Conservation (phyloP, 768 basidiomycete genomes). For the Omphalotus guepiniiformis region DNA sequence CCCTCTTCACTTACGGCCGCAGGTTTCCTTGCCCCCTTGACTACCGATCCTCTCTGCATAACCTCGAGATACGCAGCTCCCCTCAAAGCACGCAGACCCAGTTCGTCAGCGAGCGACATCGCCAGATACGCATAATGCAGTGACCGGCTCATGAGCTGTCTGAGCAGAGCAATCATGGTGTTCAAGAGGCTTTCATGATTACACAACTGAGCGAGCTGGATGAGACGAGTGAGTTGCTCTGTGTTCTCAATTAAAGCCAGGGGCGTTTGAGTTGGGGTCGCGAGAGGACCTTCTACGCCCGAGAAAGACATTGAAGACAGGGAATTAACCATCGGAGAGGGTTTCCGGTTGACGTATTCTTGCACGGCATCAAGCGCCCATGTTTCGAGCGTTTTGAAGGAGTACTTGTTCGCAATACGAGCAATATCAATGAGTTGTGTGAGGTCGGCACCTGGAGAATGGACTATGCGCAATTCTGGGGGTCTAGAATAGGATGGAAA, state of each 20-base stretch:
- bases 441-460: conserved; percentile 47
- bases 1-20: neutral
- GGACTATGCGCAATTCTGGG: conserved; percentile 49
- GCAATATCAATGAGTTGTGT: conserved; percentile 57
- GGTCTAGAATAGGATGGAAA: conserved; percentile 49
- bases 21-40: neutral
- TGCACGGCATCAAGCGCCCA: conserved; percentile 76
- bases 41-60: conserved; percentile 49
- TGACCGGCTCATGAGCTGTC: conserved; percentile 57
- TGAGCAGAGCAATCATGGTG: conserved; percentile 55
- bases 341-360: conserved; percentile 57
- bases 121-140: conserved; percentile 68
- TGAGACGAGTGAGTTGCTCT: conserved; percentile 52
- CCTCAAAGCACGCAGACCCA: conserved; percentile 53
- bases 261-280: conserved; percentile 12
- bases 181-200: conserved; percentile 54
- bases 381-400: conserved; percentile 67
- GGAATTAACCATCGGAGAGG: conserved; percentile 41
- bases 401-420: conserved; percentile 66
- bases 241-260: conserved; percentile 27
- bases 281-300: conserved; percentile 8
- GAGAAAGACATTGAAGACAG: conserved; percentile 32
- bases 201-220: conserved; percentile 66
- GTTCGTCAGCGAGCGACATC: conserved; percentile 70
- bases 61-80: conserved; percentile 70